phyloP scores from a whole-genome alignment of 2,329 filamentous ascomycete species.

The Clonostachys rosea region DNA sequence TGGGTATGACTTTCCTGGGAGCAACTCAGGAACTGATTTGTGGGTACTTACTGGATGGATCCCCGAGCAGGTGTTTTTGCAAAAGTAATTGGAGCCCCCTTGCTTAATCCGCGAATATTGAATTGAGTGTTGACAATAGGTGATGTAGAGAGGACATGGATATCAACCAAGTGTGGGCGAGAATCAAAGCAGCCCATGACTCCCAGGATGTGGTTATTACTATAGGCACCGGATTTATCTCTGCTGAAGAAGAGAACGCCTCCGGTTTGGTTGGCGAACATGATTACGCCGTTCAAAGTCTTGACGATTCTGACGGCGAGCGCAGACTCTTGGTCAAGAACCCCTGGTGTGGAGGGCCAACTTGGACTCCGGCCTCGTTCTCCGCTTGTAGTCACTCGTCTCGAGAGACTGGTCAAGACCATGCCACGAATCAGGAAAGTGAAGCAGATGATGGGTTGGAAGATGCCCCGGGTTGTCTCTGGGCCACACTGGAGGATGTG shows the following conservation, averaged over 20 bases:
- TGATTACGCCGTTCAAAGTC: slow-evolving; percentile 85
- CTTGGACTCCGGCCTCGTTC: slow-evolving; percentile 55
- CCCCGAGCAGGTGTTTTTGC: slow-evolving; percentile 89
- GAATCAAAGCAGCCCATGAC: slow-evolving; percentile 69
- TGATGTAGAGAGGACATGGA: slow-evolving; percentile 71
- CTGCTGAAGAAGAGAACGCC: slow-evolving; percentile 69
- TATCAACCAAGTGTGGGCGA: slow-evolving; percentile 70
- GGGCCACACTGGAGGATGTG: slow-evolving; percentile 86
- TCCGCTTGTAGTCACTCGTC: slow-evolving; percentile 7
- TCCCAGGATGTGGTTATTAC: slow-evolving; percentile 83
- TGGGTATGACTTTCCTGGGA: slow-evolving; percentile 96
- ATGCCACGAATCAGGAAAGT: not conserved
- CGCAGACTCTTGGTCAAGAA: slow-evolving; percentile 85
- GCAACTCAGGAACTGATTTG: slow-evolving; percentile 92
- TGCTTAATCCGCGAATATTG: not conserved
- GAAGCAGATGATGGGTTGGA: not conserved
- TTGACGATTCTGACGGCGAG: slow-evolving; percentile 58
- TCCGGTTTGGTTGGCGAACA: slow-evolving; percentile 85
- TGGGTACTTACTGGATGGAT: slow-evolving; percentile 96
- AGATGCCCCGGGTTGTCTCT: slow-evolving; percentile 69
- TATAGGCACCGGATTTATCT: slow-evolving; percentile 82
- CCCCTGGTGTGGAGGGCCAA: slow-evolving; percentile 82
- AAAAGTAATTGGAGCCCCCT: slow-evolving; percentile 45
- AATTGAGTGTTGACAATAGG: not conserved
- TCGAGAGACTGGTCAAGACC: not conserved